phyloP scores from a whole-genome alignment of 2,329 filamentous ascomycete genomes.

The Ophiostoma perfectum region DNA sequence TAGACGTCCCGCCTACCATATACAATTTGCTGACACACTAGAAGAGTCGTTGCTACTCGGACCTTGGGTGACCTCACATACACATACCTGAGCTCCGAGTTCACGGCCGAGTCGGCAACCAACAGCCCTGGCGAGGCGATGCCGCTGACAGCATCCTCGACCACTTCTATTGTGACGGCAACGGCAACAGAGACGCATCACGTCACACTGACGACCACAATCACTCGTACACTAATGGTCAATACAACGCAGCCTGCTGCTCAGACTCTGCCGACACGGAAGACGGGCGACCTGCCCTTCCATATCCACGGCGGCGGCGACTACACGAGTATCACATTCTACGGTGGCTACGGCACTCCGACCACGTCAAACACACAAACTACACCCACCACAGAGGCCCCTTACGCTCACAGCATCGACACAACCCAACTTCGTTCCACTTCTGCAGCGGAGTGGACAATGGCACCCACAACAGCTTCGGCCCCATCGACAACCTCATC shows the following conservation, averaged over 20 bases:
- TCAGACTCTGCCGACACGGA: background rate
- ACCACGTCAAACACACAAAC: background rate
- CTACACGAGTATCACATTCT: background rate
- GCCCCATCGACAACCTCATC: background rate
- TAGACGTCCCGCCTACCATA: too few species aligned
- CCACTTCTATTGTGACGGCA: background rate
- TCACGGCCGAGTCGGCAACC: background rate
- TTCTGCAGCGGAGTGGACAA: background rate
- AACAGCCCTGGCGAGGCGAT: background rate
- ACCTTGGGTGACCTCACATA: constrained; percentile 5
- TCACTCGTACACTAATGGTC: background rate
- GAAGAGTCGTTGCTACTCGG: background rate
- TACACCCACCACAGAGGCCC: background rate
- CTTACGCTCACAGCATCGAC: background rate
- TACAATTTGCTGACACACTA: background rate
- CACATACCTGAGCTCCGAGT: background rate
- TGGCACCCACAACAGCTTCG: background rate
- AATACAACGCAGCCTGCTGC: background rate
- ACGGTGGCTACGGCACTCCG: background rate
- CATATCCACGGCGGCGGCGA: background rate
- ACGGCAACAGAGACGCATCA: background rate
- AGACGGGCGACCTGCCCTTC: background rate
- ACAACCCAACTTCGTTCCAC: background rate
- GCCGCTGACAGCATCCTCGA: background rate
- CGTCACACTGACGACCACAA: background rate